Conservation (phyloP, 208 protist species). For the Dictyostelium gargantuum region DNA sequence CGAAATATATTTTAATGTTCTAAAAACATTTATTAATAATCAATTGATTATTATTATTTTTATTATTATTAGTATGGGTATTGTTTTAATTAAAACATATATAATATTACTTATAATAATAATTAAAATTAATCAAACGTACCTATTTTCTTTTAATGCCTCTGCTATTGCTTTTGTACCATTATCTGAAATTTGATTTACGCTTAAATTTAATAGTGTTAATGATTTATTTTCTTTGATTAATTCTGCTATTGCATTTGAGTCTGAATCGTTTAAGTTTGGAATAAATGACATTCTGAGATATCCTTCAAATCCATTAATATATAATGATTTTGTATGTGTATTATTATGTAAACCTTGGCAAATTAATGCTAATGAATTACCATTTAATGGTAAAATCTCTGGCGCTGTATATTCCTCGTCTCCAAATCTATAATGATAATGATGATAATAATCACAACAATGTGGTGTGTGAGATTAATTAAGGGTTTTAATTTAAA, state of each 20-base stretch:
- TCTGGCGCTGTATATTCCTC: slow-evolving; percentile 59
- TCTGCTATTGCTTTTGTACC: slow-evolving; percentile 49
- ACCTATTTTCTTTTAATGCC: slow-evolving; percentile 43
- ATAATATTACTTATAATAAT: neutral
- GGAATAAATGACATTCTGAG: slow-evolving; percentile 35
- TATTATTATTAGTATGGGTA: too few relatives aligned
- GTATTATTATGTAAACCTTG: slow-evolving; percentile 35
- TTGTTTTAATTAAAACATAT: neutral
- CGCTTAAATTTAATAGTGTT: slow-evolving; percentile 37
- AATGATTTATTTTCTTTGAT: slow-evolving; percentile 38
- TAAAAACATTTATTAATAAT: neutral
- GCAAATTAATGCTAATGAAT: slow-evolving; percentile 3
- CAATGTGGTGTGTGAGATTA: too few relatives aligned
- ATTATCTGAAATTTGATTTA: slow-evolving; percentile 38
- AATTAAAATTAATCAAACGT: neutral
- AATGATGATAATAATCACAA: too few relatives aligned
- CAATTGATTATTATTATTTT: neutral
- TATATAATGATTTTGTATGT: neutral
- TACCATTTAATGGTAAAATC: slow-evolving; percentile 60
- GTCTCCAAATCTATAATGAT: slow-evolving; percentile 36
- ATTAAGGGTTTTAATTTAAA: too few relatives aligned
- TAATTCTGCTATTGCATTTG: neutral
- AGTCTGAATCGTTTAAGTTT: slow-evolving; percentile 12
- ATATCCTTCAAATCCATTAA: slow-evolving; percentile 57
- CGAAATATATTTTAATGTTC: slow-evolving; percentile 58